phyloP scores from a whole-genome alignment of 257 asterid species.

The Nicotiana noctiflora region DNA sequence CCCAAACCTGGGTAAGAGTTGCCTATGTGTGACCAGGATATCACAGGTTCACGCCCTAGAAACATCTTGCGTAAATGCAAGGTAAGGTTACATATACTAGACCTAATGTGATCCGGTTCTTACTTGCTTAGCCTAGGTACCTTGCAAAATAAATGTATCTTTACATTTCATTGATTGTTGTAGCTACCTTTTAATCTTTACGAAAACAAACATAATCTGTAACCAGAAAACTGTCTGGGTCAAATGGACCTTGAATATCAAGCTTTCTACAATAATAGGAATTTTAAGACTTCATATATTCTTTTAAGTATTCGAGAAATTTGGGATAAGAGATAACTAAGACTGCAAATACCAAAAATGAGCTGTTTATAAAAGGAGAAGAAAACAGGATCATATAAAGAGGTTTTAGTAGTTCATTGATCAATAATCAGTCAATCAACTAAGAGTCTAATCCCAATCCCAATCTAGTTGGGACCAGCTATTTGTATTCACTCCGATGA shows the following conservation, averaged over 20 bases:
- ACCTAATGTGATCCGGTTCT: no score
- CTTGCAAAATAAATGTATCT: no score
- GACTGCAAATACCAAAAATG: background rate
- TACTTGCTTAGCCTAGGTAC: no score
- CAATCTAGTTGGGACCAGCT: background rate
- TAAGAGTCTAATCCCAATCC: background rate
- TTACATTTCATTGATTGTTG: no score
- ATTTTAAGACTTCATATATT: background rate
- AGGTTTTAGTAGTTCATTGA: background rate
- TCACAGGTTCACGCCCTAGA: no score
- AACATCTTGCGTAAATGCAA: no score
- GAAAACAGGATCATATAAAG: background rate
- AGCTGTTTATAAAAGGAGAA: background rate
- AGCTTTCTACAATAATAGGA: background rate
- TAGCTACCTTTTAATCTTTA: background rate
- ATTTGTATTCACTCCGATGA: background rate
- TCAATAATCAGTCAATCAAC: conserved; percentile 3
- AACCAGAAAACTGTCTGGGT: background rate
- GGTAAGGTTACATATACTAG: no score
- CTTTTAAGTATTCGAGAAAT: no score
- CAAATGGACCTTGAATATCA: background rate
- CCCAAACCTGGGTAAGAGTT: no score
- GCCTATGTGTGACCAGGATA: no score
- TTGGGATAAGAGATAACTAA: background rate
- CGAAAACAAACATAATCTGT: background rate